Conservation (phyloP, 768 basidiomycete genomes). For the Melanogaster broomeanus region DNA sequence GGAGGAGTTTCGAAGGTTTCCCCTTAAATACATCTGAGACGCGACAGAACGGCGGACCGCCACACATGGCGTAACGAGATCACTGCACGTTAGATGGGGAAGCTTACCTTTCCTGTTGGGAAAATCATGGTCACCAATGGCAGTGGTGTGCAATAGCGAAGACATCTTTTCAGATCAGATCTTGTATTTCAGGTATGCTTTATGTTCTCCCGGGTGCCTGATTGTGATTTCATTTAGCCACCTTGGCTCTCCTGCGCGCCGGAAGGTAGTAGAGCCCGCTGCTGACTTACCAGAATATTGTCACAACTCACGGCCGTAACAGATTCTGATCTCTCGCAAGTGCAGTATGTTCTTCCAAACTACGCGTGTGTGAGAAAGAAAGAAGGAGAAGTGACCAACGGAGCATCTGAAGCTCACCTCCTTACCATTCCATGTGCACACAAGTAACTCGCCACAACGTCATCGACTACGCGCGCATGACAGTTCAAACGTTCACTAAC, state of each 20-base stretch:
- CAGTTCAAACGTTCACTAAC: constrained; percentile 6
- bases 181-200: constrained; percentile 33
- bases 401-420: constrained; percentile 13
- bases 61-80: constrained; percentile 36
- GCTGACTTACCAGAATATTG: constrained; percentile 13
- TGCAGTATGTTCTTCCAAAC: constrained; percentile 8
- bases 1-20: constrained; percentile 6
- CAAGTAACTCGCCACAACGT: constrained; percentile 13
- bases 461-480: constrained; percentile 23
- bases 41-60: constrained; percentile 31
- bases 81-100: constrained; percentile 34
- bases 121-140: constrained; percentile 33
- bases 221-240: constrained; percentile 38
- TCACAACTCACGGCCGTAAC: constrained; percentile 23
- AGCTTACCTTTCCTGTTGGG: constrained; percentile 36
- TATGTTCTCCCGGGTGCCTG: constrained; percentile 31
- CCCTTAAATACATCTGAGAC: constrained; percentile 27
- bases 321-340: constrained; percentile 14
- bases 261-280: constrained; percentile 20
- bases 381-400: constrained; percentile 17
- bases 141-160: constrained; percentile 31
- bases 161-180: constrained; percentile 36
- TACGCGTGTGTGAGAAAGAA: constrained; percentile 24
- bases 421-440: constrained; percentile 19
- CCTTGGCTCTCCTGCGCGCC: constrained; percentile 31